A percentile compares a stretch with the other conserved stretches of the same genome.
Conservation (phyloP, 2,329 filamentous ascomycete species). For the Phialophora macrospora region DNA sequence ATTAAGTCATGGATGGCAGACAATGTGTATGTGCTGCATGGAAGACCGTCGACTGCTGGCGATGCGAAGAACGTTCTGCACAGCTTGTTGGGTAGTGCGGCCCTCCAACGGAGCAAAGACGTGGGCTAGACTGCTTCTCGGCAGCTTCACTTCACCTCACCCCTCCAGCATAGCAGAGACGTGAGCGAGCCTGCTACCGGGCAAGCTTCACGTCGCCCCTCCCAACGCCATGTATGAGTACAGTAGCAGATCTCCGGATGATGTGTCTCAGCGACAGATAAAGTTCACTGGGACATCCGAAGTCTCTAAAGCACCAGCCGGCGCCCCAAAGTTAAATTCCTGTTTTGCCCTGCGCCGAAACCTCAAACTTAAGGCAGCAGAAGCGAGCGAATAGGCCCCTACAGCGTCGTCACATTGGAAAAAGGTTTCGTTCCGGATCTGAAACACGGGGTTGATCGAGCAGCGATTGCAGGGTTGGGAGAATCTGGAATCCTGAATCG, state of each 20-base stretch:
- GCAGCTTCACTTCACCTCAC: no score
- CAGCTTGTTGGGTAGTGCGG: neutral
- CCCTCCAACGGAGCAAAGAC: neutral
- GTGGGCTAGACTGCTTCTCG: no score
- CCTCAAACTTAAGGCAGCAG: neutral
- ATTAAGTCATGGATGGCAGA: neutral
- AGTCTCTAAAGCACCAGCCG: neutral
- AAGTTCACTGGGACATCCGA: slow-evolving; percentile 6
- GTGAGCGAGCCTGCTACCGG: neutral
- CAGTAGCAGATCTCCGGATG: slow-evolving; percentile 1
- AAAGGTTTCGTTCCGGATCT: slow-evolving; percentile 2
- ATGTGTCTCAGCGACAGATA: slow-evolving; percentile 1
- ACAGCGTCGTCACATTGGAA: neutral
- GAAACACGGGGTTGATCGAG: slow-evolving; percentile 9
- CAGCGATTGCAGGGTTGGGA: neutral
- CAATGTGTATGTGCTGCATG: neutral
- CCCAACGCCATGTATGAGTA: neutral
- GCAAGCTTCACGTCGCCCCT: neutral
- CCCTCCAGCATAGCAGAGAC: neutral
- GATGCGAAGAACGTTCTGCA: slow-evolving; percentile 14
- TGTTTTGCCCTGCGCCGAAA: neutral
- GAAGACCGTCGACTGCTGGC: neutral
- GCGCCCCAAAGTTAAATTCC: slow-evolving; percentile 1
- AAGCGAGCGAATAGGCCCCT: neutral
- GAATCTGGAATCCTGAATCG: slow-evolving; percentile 3